Evolutionary conservation across 2,329 filamentous ascomycete species (phyloP).

Genomic region (Xylaria polymorpha): DNA sequence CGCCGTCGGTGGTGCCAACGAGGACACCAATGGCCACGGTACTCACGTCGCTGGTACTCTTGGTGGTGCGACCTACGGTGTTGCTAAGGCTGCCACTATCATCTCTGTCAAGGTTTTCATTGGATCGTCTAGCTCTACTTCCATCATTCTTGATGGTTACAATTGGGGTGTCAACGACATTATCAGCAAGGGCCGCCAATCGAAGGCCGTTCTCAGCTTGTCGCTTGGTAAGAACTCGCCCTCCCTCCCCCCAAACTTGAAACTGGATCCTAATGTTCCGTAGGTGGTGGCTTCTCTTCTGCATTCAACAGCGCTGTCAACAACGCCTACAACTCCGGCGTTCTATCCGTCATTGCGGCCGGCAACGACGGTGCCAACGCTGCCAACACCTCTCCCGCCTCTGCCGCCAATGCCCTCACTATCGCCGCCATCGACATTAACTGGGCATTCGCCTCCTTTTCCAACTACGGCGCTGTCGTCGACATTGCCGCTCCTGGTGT

Average conservation of each 20-base stretch:
- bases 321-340: conserved; percentile 57
- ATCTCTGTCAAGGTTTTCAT: conserved; percentile 61
- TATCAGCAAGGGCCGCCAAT: conserved; percentile 53
- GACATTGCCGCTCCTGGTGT: conserved; percentile 60
- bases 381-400: conserved; percentile 60
- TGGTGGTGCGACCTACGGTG: conserved; percentile 57
- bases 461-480: conserved; percentile 61
- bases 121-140: conserved; percentile 42
- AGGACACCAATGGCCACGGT: conserved; percentile 58
- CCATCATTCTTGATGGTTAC: conserved; percentile 47
- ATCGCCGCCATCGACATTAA: conserved; percentile 60
- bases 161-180: conserved; percentile 61
- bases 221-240: conserved; percentile 56
- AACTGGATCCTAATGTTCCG: conserved; percentile 5
- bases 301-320: conserved; percentile 64
- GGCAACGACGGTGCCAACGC: conserved; percentile 62
- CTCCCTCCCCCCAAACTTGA: background rate
- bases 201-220: conserved; percentile 64
- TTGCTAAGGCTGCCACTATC: conserved; percentile 56
- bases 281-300: conserved; percentile 55
- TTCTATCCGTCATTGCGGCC: conserved; percentile 67
- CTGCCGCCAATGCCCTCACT: conserved; percentile 61
- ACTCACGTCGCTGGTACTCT: conserved; percentile 62
- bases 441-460: conserved; percentile 58
- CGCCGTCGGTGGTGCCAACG: conserved; percentile 46